These are phyloP conservation scores for Ammopiptanthus mongolicus DNA, from an alignment of 306 rosid genomes.

Conservation along the genomic window DNA sequence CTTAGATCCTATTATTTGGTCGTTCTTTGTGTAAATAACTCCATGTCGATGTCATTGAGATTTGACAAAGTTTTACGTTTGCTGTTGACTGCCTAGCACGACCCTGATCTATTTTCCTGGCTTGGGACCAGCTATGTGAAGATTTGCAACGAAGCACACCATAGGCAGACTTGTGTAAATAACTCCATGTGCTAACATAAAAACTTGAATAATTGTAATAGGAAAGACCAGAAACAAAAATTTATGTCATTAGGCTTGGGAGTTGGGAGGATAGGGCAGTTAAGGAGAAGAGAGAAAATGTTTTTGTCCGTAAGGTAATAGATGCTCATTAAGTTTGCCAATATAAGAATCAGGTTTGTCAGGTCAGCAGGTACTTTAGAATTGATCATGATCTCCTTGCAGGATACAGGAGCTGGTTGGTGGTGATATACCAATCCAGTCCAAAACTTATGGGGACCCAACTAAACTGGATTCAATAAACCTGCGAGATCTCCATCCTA, in stretches of 20 bases:
- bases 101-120: too few species aligned
- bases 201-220: not conserved
- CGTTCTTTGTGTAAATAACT: not conserved
- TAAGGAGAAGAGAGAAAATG: not conserved
- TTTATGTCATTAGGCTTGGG: not conserved
- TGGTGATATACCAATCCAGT: constrained; percentile 39
- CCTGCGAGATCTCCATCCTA: constrained; percentile 66
- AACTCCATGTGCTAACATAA: not conserved
- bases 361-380: not conserved
- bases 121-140: too few species aligned
- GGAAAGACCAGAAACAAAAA: not conserved
- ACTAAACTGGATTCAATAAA: constrained; percentile 48
- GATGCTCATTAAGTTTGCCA: not conserved
- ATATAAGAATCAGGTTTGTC: not conserved
- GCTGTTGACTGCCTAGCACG: too few species aligned
- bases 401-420: constrained; percentile 66
- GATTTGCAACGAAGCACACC: too few species aligned
- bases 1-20: not conserved
- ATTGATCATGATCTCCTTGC: constrained; percentile 30
- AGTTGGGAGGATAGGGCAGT: not conserved
- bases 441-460: constrained; percentile 56
- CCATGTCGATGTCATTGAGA: too few species aligned
- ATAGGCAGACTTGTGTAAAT: not conserved
- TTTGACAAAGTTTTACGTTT: too few species aligned
- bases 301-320: not conserved